phyloP scores from a whole-genome alignment of 805 yeast genomes.

The Candida golubevii region DNA sequence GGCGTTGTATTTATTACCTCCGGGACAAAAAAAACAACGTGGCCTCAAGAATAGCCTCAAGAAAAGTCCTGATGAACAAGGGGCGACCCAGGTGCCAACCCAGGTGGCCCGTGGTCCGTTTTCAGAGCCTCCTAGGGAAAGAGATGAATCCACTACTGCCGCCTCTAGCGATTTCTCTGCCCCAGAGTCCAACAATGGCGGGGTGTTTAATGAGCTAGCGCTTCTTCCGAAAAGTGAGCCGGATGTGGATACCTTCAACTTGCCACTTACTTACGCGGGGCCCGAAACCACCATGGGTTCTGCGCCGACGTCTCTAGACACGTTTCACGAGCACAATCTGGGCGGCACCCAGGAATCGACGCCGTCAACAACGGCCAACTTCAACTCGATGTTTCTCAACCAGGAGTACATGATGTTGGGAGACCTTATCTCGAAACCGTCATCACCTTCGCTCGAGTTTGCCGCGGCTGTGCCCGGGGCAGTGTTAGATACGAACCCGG shows the following conservation, averaged over 20 bases:
- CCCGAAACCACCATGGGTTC: not conserved
- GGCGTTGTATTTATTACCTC: slow-evolving; percentile 25
- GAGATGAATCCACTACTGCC: not conserved
- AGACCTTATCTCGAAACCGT: slow-evolving; percentile 43
- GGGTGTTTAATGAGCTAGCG: not conserved
- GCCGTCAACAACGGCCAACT: slow-evolving; percentile 17
- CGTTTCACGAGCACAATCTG: slow-evolving; percentile 1
- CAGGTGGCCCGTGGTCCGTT: not conserved
- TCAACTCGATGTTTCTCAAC: slow-evolving; percentile 45
- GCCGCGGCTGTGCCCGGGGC: slow-evolving; percentile 5
- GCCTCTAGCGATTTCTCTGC: not conserved
- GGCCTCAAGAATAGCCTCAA: not conserved
- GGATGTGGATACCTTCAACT: not conserved
- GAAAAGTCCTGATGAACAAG: not conserved
- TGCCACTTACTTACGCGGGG: not conserved
- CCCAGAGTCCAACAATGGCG: not conserved
- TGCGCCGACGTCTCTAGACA: slow-evolving; percentile 1
- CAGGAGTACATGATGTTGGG: slow-evolving; percentile 50
- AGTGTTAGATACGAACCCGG: slow-evolving; percentile 11
- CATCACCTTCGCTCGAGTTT: slow-evolving; percentile 37
- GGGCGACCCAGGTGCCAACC: not conserved
- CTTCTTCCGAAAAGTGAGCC: too few relatives aligned
- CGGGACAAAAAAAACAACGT: not conserved
- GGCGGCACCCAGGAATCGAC: slow-evolving; percentile 11
- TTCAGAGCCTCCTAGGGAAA: not conserved